Evolutionary conservation across 768 basidiomycete genomes (phyloP).

Genomic region (Wakefieldia striispora): DNA sequence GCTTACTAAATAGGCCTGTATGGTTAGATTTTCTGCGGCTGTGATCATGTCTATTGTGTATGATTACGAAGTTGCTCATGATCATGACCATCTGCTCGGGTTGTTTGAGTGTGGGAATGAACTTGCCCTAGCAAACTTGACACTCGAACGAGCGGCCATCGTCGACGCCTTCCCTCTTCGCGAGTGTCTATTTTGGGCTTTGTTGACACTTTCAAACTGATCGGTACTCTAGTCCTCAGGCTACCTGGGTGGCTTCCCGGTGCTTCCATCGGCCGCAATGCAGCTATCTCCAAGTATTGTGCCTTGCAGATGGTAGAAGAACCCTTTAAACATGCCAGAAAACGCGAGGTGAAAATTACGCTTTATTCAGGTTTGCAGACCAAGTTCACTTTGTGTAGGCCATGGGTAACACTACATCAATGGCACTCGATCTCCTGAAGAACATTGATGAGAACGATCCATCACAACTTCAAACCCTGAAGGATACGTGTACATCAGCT

Average conservation of each 20-base stretch:
- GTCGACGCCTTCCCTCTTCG: slow-evolving; percentile 23
- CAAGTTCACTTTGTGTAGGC: slow-evolving; percentile 6
- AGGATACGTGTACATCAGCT: too few relatives aligned
- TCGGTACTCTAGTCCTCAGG: too few relatives aligned
- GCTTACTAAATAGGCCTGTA: neutral
- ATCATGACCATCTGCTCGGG: slow-evolving; percentile 37
- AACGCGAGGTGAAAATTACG: slow-evolving; percentile 10
- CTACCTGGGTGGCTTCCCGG: too few relatives aligned
- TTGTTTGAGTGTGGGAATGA: slow-evolving; percentile 34
- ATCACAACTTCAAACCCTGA: neutral
- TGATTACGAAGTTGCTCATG: slow-evolving; percentile 35
- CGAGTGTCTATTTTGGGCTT: neutral
- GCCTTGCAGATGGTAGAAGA: slow-evolving; percentile 12
- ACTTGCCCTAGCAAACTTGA: slow-evolving; percentile 12
- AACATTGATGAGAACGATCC: neutral
- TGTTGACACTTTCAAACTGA: neutral
- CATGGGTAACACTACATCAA: slow-evolving; percentile 3
- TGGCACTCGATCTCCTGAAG: slow-evolving; percentile 12
- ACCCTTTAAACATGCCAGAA: slow-evolving; percentile 14
- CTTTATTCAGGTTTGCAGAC: neutral
- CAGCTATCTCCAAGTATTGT: slow-evolving; percentile 1
- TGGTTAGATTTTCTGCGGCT: slow-evolving; percentile 31
- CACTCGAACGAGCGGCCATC: slow-evolving; percentile 14
- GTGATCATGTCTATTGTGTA: slow-evolving; percentile 42
- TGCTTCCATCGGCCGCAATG: too few relatives aligned